phyloP scores from a whole-genome alignment of 2,329 filamentous ascomycete genomes.

The Chaetomium globosum region DNA sequence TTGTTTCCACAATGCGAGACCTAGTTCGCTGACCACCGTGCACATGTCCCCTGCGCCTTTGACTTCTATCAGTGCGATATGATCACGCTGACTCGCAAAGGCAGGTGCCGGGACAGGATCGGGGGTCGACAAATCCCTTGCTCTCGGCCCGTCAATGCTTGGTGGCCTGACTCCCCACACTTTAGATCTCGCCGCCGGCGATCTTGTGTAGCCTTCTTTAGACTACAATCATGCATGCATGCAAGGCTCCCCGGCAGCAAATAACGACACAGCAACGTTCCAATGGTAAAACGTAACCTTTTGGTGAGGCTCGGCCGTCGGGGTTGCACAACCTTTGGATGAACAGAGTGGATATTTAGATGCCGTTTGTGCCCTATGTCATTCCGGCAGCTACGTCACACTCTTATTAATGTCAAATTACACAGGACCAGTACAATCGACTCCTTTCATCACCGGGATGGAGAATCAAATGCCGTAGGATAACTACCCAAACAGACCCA shows the following conservation, averaged over 20 bases:
- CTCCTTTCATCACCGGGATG: neutral
- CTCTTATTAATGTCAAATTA: neutral
- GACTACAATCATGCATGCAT: constrained; percentile 10
- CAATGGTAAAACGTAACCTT: neutral
- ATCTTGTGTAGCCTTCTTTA: constrained; percentile 18
- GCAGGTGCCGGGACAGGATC: neutral
- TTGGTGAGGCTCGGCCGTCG: neutral
- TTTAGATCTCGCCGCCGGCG: constrained; percentile 11
- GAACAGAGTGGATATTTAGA: neutral
- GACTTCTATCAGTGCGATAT: neutral
- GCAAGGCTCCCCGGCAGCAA: neutral
- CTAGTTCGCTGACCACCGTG: neutral
- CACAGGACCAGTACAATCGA: neutral
- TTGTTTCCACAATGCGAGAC: neutral
- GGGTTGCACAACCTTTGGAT: constrained; percentile 5
- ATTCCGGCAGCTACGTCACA: neutral
- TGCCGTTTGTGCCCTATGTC: neutral
- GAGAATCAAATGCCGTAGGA: neutral
- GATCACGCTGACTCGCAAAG: constrained; percentile 13
- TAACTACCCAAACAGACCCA: neutral
- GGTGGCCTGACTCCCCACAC: constrained; percentile 19
- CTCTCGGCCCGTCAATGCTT: constrained; percentile 16
- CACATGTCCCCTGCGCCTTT: neutral
- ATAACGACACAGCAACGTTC: neutral
- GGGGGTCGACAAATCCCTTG: neutral